Evolutionary conservation across 2,329 filamentous ascomycete genomes (phyloP).

Genomic region (Daldinia eschscholtzii): DNA sequence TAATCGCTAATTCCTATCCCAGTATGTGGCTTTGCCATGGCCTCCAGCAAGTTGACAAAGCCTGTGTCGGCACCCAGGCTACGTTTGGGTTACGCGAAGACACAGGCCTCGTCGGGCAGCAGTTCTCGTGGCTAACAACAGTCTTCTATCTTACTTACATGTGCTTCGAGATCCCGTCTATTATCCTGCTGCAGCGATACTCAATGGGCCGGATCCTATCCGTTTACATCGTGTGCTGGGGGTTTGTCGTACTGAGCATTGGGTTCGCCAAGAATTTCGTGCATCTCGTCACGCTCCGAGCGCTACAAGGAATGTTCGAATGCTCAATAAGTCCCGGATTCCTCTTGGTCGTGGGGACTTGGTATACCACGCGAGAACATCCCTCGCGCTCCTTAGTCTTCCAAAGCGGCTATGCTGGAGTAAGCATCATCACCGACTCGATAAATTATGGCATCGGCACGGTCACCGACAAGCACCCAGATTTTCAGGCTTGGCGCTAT

Average conservation of each 20-base stretch:
- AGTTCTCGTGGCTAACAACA: slow-evolving; percentile 53
- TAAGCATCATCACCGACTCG: slow-evolving; percentile 52
- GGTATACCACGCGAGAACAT: slow-evolving; percentile 57
- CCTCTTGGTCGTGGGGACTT: slow-evolving; percentile 54
- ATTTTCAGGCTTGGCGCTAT: slow-evolving; percentile 55
- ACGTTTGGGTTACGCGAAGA: slow-evolving; percentile 54
- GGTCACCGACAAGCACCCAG: slow-evolving; percentile 45
- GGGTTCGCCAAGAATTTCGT: slow-evolving; percentile 55
- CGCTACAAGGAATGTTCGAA: slow-evolving; percentile 56
- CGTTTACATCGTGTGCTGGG: slow-evolving; percentile 52
- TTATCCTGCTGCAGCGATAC: slow-evolving; percentile 51
- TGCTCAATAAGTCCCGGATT: slow-evolving; percentile 57
- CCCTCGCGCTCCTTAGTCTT: slow-evolving; percentile 53
- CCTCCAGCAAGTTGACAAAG: slow-evolving; percentile 63
- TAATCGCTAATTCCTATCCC: neutral
- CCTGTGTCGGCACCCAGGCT: slow-evolving; percentile 56
- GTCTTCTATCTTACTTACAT: slow-evolving; percentile 53
- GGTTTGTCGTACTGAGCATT: slow-evolving; percentile 54
- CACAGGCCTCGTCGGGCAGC: slow-evolving; percentile 50
- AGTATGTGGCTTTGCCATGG: slow-evolving; percentile 63
- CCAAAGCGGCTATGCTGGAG: slow-evolving; percentile 54
- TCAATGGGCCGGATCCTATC: slow-evolving; percentile 50
- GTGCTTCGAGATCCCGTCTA: slow-evolving; percentile 50
- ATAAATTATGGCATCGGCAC: slow-evolving; percentile 55
- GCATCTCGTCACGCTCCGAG: slow-evolving; percentile 53